Evolutionary conservation across 139 green algal genomes (phyloP), one percentile per base, ranked within the genome.

Genomic region (Trebouxia sp.): DNA sequence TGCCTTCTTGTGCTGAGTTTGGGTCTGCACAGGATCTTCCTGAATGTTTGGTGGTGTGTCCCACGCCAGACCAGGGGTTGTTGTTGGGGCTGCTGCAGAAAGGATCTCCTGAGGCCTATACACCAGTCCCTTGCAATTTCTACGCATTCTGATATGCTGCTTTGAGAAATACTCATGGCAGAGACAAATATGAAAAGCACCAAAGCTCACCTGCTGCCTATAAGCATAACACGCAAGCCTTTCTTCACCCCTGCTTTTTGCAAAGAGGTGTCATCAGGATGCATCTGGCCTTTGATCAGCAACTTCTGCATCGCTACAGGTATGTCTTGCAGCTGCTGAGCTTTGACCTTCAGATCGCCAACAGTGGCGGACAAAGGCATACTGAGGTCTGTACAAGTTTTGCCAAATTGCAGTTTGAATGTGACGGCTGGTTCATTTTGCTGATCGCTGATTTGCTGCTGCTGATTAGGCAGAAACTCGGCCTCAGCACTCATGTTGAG

Each of bases 1-100:
- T n/a, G n/a, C 62, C 62, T 70, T 70, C 32, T 70, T 70, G 62
- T 70, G 62, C 35, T 70, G 62, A 5, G 62, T 70, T 32, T 70
- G 62, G 42, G 62, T 70, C 28, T 70, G 62, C 35, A 70, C 32
- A 43, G 62, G 30, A 6, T 70, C 62, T 70, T 70, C 32, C 32
- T 70, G 32, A 70, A 32, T 17, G 6, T 28, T 1, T 12, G 0
- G 26, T 45, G 32, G 62, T 14, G 62, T 28, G 17, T 70, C 62
- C 32, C 32, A 70, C 4, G 32, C 17, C 24, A 70, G 24, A 14
- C 62, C 62, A 70, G 62, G 32, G 12, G 62, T 43, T 10, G 10
- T 43, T 10, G 62, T 26, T 43, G 62, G 62, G 12, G 62, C 62
- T 28, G 62, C 62, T 28, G 32, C 32, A 26, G 32, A 70, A 28